Percentiles rank a stretch among this genome's conserved stretches.
Evolutionary conservation across 192 early-diverging fungal genomes (phyloP).

Genomic region (Podila clonocystis): DNA sequence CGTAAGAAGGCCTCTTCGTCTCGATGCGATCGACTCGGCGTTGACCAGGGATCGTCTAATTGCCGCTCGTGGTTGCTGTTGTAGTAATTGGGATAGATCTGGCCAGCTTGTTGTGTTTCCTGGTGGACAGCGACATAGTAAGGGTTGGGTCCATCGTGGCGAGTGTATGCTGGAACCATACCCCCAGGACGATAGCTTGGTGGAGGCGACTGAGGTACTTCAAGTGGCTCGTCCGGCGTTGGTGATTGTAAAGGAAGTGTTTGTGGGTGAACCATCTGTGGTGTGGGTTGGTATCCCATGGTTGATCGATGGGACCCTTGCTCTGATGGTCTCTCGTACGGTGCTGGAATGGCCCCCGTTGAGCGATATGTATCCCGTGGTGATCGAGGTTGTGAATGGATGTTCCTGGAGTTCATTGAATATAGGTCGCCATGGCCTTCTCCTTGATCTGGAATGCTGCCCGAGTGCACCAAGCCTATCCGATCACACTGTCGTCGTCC

Average conservation of each 20-base stretch:
- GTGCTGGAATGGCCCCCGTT: neutral
- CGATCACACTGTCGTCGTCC: too few species aligned
- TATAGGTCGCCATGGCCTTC: too few species aligned
- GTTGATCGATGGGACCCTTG: neutral
- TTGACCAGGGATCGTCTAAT: neutral
- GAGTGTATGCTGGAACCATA: neutral
- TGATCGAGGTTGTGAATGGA: too few species aligned
- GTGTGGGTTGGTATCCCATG: neutral
- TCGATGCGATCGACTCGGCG: neutral
- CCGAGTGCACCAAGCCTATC: too few species aligned
- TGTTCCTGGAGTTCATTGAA: too few species aligned
- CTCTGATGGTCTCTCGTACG: neutral
- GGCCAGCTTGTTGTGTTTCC: slow-evolving; percentile 13
- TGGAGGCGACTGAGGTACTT: neutral
- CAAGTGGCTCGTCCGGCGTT: neutral
- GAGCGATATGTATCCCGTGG: too few species aligned
- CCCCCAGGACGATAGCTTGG: neutral
- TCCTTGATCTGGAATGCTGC: too few species aligned
- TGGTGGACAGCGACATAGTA: slow-evolving; percentile 27
- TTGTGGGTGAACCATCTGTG: neutral
- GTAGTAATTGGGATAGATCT: neutral
- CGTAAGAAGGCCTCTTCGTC: slow-evolving; percentile 9
- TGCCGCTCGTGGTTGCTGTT: slow-evolving; percentile 1
- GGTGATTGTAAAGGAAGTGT: neutral
- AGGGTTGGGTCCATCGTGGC: slow-evolving; percentile 2